Conservation (phyloP, 306 rosid genomes). For the Castanea crenata region DNA sequence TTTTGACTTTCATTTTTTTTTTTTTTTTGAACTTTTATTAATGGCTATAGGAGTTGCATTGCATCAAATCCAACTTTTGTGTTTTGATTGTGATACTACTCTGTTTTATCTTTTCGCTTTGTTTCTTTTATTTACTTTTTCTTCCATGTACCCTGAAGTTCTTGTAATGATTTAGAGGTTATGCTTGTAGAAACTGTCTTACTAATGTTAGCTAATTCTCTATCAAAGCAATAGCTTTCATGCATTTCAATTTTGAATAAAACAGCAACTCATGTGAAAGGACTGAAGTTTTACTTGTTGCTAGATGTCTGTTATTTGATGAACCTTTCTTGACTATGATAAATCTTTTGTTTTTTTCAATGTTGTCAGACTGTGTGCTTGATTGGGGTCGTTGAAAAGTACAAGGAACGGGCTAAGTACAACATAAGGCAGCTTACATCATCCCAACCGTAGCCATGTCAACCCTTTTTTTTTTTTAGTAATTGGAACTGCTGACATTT, state of each 20-base stretch:
- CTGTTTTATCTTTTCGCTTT: neutral
- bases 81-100: neutral
- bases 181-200: neutral
- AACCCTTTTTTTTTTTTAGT: neutral
- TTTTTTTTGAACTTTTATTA: neutral
- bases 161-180: neutral
- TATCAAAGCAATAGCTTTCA: neutral
- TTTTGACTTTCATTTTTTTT: neutral
- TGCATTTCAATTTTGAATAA: no score
- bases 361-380: conserved; percentile 80
- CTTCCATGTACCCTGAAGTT: no score
- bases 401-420: conserved; percentile 82
- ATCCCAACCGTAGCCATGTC: conserved; percentile 32
- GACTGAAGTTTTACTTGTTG: neutral
- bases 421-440: conserved; percentile 91
- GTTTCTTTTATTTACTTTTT: neutral
- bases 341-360: neutral
- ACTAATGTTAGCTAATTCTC: neutral
- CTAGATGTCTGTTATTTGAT: neutral
- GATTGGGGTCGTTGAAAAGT: conserved; percentile 83
- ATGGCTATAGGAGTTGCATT: conserved; percentile 1
- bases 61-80: neutral
- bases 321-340: neutral
- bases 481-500: neutral
- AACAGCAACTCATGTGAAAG: no score